A percentile compares a stretch with the other conserved stretches of the same genome.
Conservation (phyloP, 2,329 filamentous ascomycete genomes). For the Colletotrichum paranaense region DNA sequence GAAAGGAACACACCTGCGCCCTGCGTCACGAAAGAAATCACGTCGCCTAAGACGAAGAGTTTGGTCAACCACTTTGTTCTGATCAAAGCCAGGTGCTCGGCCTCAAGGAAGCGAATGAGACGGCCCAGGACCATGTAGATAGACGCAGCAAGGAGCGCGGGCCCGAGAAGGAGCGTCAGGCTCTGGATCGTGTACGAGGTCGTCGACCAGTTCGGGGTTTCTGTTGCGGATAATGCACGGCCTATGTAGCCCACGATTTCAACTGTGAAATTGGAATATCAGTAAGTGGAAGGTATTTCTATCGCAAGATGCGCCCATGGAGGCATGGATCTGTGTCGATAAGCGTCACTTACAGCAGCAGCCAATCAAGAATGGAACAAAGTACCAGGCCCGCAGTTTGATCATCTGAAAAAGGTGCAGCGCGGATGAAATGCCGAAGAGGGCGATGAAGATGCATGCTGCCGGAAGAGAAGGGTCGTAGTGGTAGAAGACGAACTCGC, state of each 20-base stretch:
- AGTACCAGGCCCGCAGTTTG: constrained; percentile 59
- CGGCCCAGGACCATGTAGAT: constrained; percentile 33
- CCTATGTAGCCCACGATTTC: too few relatives aligned
- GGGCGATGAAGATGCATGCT: background rate
- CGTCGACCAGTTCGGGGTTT: background rate
- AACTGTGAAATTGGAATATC: too few relatives aligned
- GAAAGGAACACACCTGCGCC: background rate
- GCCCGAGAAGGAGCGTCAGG: constrained; percentile 18
- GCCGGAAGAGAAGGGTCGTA: background rate
- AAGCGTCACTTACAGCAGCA: constrained; percentile 39
- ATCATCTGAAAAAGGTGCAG: constrained; percentile 53
- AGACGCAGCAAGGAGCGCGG: constrained; percentile 24
- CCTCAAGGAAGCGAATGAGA: background rate
- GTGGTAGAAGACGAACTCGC: background rate
- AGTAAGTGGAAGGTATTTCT: too few relatives aligned
- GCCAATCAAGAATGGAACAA: constrained; percentile 62
- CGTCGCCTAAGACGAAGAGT: constrained; percentile 32
- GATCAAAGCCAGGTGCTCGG: constrained; percentile 37
- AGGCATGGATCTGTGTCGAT: too few relatives aligned
- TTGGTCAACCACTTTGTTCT: constrained; percentile 37
- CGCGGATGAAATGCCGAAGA: constrained; percentile 37
- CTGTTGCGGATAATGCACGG: too few relatives aligned
- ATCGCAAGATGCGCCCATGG: too few relatives aligned
- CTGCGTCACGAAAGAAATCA: constrained; percentile 30
- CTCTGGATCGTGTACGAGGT: constrained; percentile 13